phyloP scores from a whole-genome alignment of 1,284 basidiomycete species.

The Ustilago tritici region DNA sequence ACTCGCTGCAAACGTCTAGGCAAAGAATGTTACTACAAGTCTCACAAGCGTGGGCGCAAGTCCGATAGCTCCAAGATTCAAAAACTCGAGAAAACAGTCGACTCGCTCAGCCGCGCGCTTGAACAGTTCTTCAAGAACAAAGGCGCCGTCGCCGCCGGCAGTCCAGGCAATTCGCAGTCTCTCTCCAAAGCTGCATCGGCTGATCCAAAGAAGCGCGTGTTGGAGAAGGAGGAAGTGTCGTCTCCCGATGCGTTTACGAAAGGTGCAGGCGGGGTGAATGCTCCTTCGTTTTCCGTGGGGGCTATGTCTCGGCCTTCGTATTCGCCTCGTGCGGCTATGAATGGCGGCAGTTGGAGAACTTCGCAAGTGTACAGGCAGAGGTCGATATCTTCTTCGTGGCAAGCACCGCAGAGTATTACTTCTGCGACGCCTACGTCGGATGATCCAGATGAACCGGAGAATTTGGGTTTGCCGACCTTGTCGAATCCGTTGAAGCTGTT shows the following conservation, averaged over 20 bases:
- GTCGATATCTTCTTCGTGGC: constrained; percentile 31
- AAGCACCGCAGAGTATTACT: constrained; percentile 33
- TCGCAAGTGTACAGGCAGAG: constrained; percentile 26
- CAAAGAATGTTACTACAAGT: constrained; percentile 48
- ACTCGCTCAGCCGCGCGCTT: constrained; percentile 47
- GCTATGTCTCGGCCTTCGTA: constrained; percentile 42
- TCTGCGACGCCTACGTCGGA: constrained; percentile 43
- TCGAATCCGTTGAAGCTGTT: constrained; percentile 53
- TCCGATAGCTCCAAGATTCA: constrained; percentile 57
- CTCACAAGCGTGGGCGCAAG: constrained; percentile 55
- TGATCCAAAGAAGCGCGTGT: constrained; percentile 10
- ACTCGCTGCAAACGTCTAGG: constrained; percentile 44
- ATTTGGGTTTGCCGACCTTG: constrained; percentile 49
- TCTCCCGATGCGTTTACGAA: constrained; percentile 28
- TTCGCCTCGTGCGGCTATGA: constrained; percentile 17
- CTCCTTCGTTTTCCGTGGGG: constrained; percentile 2
- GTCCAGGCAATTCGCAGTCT: constrained; percentile 11
- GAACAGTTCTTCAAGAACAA: constrained; percentile 46
- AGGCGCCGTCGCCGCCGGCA: constrained; percentile 6
- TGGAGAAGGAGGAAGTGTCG: constrained; percentile 8
- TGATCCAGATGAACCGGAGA: constrained; percentile 52
- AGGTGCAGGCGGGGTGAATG: constrained; percentile 3
- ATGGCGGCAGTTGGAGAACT: constrained; percentile 2
- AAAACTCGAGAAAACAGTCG: constrained; percentile 50
- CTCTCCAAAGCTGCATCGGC: constrained; percentile 2